These are phyloP conservation scores for Trichoderma hamatum DNA, from an alignment of 2,329 filamentous ascomycete species.

Conservation along the genomic window DNA sequence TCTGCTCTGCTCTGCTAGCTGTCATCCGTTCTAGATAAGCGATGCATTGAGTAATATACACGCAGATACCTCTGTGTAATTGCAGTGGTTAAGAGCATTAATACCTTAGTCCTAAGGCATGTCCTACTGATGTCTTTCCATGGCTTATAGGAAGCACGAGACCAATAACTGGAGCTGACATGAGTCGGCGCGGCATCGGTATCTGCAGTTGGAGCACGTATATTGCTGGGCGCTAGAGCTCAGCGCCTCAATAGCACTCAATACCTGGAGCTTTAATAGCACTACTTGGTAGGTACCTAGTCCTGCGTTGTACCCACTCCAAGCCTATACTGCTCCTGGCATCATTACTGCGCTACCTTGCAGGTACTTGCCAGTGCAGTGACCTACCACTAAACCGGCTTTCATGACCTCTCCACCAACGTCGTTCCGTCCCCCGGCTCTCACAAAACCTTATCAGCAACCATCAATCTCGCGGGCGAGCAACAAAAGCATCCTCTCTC, in stretches of 20 bases:
- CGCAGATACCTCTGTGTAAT: background rate
- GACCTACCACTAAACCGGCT: constrained; percentile 1
- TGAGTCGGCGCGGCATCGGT: constrained; percentile 3
- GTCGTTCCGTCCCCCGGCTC: constrained; percentile 11
- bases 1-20: background rate
- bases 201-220: background rate
- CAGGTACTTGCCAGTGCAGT: background rate
- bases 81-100: background rate
- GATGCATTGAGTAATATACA: background rate
- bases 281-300: no score
- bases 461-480: background rate
- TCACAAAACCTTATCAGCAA: constrained; percentile 21
- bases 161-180: constrained; percentile 10
- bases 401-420: constrained; percentile 15
- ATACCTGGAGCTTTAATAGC: no score
- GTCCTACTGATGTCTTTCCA: background rate
- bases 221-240: background rate
- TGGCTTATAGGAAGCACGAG: constrained; percentile 9
- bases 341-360: background rate
- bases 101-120: background rate
- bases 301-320: background rate
- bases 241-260: background rate
- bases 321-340: background rate
- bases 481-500: constrained; percentile 2
- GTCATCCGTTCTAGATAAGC: background rate